Conservation (phyloP, 495 filamentous ascomycete species). For the Podospora australis region DNA sequence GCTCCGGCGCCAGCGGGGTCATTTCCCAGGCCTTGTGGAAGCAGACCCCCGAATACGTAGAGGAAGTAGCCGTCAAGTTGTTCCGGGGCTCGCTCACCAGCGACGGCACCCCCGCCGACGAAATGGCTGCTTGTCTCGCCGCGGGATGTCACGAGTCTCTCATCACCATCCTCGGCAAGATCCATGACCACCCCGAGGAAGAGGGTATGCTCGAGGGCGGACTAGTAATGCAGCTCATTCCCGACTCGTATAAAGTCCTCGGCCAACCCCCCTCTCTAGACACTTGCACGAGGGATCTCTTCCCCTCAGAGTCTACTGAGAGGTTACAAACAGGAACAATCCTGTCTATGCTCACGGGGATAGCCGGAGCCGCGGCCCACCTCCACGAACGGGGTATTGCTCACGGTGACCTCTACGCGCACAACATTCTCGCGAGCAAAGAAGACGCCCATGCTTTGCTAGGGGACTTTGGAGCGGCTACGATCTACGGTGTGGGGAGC, state of each 20-base stretch:
- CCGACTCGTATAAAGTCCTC: conserved; percentile 22
- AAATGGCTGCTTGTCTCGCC: conserved; percentile 36
- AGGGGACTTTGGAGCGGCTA: conserved; percentile 40
- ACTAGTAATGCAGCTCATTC: conserved; percentile 34
- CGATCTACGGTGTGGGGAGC: conserved; percentile 29
- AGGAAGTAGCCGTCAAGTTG: conserved; percentile 41
- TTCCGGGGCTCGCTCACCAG: conserved; percentile 36
- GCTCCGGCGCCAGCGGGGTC: conserved; percentile 32
- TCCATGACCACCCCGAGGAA: conserved; percentile 25
- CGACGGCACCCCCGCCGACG: conserved; percentile 38
- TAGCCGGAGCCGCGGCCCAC: conserved; percentile 34
- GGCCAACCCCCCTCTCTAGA: conserved; percentile 25
- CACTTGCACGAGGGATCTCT: conserved; percentile 33
- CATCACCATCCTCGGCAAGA: conserved; percentile 36
- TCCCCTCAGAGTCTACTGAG: conserved; percentile 20
- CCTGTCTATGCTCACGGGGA: conserved; percentile 29
- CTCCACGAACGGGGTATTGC: conserved; percentile 36
- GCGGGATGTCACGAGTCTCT: conserved; percentile 41
- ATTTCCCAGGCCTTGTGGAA: conserved; percentile 33
- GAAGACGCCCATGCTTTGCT: conserved; percentile 35
- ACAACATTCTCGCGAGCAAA: conserved; percentile 37
- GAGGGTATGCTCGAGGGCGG: conserved; percentile 27
- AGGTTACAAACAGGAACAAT: not conserved
- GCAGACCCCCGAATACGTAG: conserved; percentile 18
- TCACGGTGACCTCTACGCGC: conserved; percentile 39